These are phyloP conservation scores for Davidsoniella eucalypti DNA, from an alignment of 2,329 filamentous ascomycete species.

Conservation along the genomic window DNA sequence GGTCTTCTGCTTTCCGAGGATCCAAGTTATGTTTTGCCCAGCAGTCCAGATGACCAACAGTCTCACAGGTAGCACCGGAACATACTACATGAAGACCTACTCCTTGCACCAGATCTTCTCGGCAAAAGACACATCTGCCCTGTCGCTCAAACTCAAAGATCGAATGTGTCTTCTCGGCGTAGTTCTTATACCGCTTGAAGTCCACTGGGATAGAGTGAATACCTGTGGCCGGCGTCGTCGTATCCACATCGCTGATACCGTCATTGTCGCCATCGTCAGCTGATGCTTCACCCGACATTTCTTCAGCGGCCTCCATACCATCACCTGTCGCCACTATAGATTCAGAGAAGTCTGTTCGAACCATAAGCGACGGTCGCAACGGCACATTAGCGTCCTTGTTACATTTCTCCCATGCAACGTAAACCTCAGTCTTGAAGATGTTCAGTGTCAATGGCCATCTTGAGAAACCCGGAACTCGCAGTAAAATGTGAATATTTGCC, in stretches of 20 bases:
- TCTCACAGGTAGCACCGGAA: constrained; percentile 34
- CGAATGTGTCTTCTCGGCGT: constrained; percentile 37
- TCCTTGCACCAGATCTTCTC: constrained; percentile 26
- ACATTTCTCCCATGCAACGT: constrained; percentile 50
- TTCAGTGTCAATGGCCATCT: constrained; percentile 69
- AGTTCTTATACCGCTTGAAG: constrained; percentile 34
- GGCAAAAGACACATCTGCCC: constrained; percentile 38
- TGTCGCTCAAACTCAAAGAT: constrained; percentile 40
- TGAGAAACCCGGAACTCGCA: constrained; percentile 63
- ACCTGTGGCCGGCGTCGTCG: constrained; percentile 22
- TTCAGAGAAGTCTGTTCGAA: constrained; percentile 39
- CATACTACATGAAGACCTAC: constrained; percentile 41
- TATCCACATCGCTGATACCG: neutral
- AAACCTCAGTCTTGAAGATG: constrained; percentile 59
- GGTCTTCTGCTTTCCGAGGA: constrained; percentile 16
- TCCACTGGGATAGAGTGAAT: constrained; percentile 39
- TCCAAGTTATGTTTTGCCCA: constrained; percentile 38
- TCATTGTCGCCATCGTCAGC: neutral
- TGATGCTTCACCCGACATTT: neutral
- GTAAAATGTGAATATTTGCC: constrained; percentile 64
- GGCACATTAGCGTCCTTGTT: constrained; percentile 30
- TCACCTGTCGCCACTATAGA: constrained; percentile 9
- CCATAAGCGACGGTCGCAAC: constrained; percentile 30
- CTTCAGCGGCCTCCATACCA: neutral
- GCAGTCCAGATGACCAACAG: constrained; percentile 42